Conservation (phyloP, 106 monocot genomes). For the Chionographis japonica region DNA sequence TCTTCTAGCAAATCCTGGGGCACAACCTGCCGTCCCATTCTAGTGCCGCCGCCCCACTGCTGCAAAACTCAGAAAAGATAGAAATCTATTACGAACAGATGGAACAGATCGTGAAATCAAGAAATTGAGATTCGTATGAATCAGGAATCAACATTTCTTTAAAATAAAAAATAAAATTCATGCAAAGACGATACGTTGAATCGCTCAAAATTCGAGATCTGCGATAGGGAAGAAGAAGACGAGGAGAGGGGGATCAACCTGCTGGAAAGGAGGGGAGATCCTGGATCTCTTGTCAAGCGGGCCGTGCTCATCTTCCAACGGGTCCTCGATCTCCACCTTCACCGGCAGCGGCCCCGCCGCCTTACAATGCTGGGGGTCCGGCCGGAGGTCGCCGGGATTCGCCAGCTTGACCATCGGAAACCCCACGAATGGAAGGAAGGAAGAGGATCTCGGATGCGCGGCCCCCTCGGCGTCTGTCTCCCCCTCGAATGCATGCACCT, state of each 20-base stretch:
- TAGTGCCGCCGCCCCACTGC: slow-evolving; percentile 5
- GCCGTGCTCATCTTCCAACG: slow-evolving; percentile 58
- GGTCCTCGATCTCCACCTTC: slow-evolving; percentile 63
- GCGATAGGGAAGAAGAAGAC: no score
- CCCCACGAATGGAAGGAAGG: no score
- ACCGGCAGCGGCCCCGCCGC: slow-evolving; percentile 15
- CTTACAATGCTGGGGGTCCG: background rate
- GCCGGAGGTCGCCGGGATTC: slow-evolving; percentile 25
- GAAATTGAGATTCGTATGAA: no score
- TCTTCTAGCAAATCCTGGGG: slow-evolving; percentile 44
- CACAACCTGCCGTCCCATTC: slow-evolving; percentile 7
- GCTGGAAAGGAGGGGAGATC: background rate
- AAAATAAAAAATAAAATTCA: no score
- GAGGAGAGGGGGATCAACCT: background rate
- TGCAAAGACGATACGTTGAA: no score
- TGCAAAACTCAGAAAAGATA: background rate
- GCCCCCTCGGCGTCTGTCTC: no score
- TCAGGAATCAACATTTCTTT: no score
- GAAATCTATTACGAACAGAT: background rate
- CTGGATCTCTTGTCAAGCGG: slow-evolving; percentile 46
- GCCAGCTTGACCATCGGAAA: slow-evolving; percentile 50
- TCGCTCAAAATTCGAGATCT: no score
- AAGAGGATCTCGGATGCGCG: no score
- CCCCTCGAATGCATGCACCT: no score
- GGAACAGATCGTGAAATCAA: no score